These are phyloP conservation scores for Glebionis coronaria DNA, from an alignment of 129 eudicot species.

Conservation along the genomic window DNA sequence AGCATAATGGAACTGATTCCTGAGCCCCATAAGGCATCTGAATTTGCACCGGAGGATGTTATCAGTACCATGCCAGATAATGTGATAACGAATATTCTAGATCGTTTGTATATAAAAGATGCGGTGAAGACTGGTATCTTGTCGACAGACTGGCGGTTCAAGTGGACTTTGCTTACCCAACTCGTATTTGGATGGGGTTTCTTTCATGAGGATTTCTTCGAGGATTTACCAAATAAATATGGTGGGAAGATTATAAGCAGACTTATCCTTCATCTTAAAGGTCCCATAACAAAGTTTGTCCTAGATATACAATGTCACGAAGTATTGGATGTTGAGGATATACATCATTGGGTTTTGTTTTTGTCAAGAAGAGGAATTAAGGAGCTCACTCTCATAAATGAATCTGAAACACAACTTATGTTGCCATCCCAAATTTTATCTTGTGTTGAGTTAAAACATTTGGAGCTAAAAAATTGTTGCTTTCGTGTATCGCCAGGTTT, in stretches of 20 bases:
- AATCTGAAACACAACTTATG: background rate
- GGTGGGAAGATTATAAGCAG: background rate
- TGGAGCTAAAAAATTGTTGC: background rate
- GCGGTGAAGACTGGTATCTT: conserved; percentile 10
- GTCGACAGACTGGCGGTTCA: conserved; percentile 14
- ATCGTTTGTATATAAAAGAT: background rate
- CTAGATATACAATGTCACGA: background rate
- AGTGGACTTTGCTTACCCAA: conserved; percentile 19
- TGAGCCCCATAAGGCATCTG: background rate
- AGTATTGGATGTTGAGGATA: background rate
- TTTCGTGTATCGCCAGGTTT: background rate
- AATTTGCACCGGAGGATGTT: background rate
- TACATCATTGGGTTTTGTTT: conserved; percentile 4
- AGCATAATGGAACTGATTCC: background rate
- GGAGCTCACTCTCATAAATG: conserved; percentile 2
- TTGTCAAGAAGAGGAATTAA: background rate
- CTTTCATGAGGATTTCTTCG: background rate
- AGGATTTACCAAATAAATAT: background rate
- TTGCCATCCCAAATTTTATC: conserved; percentile 7
- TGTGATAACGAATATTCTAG: conserved; percentile 11
- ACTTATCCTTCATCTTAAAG: conserved; percentile 1
- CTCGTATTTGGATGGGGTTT: conserved; percentile 24
- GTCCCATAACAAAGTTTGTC: conserved; percentile 7
- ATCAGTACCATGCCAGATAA: conserved; percentile 11
- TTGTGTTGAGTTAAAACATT: conserved; percentile 3